Evolutionary conservation across 768 basidiomycete species (phyloP), one percentile per base, ranked within the genome.

Genomic region (Tylopilus sp.): DNA sequence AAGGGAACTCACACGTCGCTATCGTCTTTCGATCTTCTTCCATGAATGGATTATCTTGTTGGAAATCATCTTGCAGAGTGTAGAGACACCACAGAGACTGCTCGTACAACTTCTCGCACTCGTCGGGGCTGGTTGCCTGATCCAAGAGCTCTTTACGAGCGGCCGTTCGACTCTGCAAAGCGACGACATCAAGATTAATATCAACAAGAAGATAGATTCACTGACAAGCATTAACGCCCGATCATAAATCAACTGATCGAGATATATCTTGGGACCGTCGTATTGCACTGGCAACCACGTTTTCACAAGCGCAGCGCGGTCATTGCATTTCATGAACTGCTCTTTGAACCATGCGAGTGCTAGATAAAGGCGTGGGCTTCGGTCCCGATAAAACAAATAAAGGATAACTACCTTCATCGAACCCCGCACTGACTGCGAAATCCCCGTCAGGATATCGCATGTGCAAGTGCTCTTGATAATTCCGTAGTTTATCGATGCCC

Each of bases 81-180:
- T 94, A 91, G 26, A 98, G 75, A 65, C 94, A 89, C 92, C 93
- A 97, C 8, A 98, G 69, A 0, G 92, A 91, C 60, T 92, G 92
- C 62, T 98, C 95, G 69, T 98, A 99, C 33, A 95, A 75, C 66
- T 87, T 88, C 74, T 97, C 92, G 67, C 93, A 95, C 63, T 91
- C 88, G 56, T 88, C 80, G 0, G 88, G 84, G 25, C 80, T 80
- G 40, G 76, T 75, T 35, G 84, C 85, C 63, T 88, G 81, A 63
- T 92, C 91, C 11, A 90, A 73, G 0, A 98, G 78, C 63, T 98
- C 95, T 61, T 93, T 92, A 41, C 88, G 79, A 1, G 95, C 95
- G 35, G 95, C 95, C 0, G 85, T 88, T 6, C 95, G 89, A 59
- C 93, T 95, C 95, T 98, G 70, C 20, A 35, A 3, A 30, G 13